Evolutionary conservation across 2,329 filamentous ascomycete species (phyloP).

Genomic region (Fusarium pseudograminearum): DNA sequence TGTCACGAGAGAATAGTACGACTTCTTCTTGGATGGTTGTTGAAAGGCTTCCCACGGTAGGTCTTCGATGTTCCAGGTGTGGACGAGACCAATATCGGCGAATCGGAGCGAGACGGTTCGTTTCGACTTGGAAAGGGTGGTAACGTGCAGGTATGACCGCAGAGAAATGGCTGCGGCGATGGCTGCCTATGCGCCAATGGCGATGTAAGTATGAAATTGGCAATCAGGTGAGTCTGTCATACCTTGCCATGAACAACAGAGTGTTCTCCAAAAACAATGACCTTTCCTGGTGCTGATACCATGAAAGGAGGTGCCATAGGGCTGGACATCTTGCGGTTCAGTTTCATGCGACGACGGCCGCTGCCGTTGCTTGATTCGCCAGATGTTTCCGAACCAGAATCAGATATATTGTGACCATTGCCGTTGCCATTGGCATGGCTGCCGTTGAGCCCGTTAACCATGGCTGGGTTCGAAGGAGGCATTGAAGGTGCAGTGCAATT

Average conservation of each 20-base stretch:
- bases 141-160: constrained; percentile 95
- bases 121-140: constrained; percentile 90
- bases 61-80: constrained; percentile 94
- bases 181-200: constrained; percentile 70
- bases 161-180: constrained; percentile 96
- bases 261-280: constrained; percentile 98
- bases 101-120: constrained; percentile 90
- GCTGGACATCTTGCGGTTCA: constrained; percentile 68
- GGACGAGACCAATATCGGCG: constrained; percentile 87
- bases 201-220: constrained; percentile 35
- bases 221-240: constrained; percentile 26
- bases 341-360: constrained; percentile 53
- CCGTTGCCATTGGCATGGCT: constrained; percentile 28
- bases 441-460: constrained; percentile 44
- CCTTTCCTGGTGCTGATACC: constrained; percentile 97
- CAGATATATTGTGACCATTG: constrained; percentile 31
- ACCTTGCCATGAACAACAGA: constrained; percentile 98
- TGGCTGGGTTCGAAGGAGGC: constrained; percentile 40
- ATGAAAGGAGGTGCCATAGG: constrained; percentile 91
- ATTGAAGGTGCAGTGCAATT: constrained; percentile 36
- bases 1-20: constrained; percentile 91
- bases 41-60: constrained; percentile 89
- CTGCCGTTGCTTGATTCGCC: constrained; percentile 51
- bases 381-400: constrained; percentile 45
- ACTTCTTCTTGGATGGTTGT: constrained; percentile 87